These are phyloP conservation scores for Leishmania gerbilli DNA, from an alignment of 208 protist genomes.

Conservation along the genomic window DNA sequence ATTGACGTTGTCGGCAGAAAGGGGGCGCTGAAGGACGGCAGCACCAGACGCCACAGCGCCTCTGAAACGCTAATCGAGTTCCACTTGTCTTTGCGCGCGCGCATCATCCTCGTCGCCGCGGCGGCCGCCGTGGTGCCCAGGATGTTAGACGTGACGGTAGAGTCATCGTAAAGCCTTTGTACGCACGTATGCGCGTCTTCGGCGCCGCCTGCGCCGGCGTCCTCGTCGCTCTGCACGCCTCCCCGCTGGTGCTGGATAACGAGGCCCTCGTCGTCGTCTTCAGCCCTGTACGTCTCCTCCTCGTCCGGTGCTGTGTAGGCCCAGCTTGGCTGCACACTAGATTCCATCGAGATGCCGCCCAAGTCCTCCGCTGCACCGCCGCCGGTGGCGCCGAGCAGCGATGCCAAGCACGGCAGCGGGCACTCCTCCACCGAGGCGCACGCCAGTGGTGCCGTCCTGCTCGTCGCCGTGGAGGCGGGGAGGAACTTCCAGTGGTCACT, in stretches of 20 bases:
- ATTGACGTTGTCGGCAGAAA: constrained; percentile 1
- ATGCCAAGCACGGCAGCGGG: background rate
- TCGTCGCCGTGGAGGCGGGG: background rate
- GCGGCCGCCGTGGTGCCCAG: background rate
- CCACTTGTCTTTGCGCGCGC: constrained; percentile 23
- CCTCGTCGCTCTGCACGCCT: background rate
- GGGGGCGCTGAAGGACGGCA: constrained; percentile 22
- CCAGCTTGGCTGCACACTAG: constrained; percentile 5
- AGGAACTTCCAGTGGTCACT: background rate
- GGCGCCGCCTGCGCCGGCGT: background rate
- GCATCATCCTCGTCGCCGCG: background rate
- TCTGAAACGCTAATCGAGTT: constrained; percentile 19
- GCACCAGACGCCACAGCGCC: constrained; percentile 24
- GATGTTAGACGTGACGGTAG: background rate
- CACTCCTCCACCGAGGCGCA: background rate
- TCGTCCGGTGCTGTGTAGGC: constrained; percentile 2
- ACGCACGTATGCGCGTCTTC: background rate
- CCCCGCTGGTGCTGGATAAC: background rate
- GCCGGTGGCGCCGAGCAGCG: constrained; percentile 1
- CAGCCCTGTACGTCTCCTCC: background rate
- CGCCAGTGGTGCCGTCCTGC: background rate
- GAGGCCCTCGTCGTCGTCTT: background rate
- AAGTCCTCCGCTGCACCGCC: constrained; percentile 3
- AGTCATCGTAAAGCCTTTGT: background rate
- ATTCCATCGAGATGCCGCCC: constrained; percentile 13